These are phyloP conservation scores for Tetrapisispora arboricola DNA, from an alignment of 805 yeast genomes.

Conservation along the genomic window DNA sequence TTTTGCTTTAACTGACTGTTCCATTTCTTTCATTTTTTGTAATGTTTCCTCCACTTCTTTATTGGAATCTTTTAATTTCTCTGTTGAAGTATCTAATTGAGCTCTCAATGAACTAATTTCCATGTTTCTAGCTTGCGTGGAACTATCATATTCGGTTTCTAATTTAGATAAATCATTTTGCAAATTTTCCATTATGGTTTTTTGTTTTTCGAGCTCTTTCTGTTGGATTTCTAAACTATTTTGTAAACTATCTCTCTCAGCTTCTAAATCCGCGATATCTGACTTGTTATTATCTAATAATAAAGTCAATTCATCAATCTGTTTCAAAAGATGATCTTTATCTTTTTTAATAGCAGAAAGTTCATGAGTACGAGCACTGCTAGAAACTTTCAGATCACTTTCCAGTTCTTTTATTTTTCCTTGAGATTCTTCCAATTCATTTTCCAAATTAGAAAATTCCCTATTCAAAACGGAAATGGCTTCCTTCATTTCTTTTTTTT, in stretches of 20 bases:
- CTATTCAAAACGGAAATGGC: conserved; percentile 30
- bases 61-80: conserved; percentile 8
- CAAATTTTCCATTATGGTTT: conserved; percentile 23
- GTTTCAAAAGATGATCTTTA: conserved; percentile 11
- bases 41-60: conserved; percentile 18
- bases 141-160: conserved; percentile 10
- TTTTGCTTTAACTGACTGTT: conserved; percentile 15
- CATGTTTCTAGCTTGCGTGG: conserved; percentile 14
- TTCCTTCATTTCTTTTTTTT: conserved; percentile 26
- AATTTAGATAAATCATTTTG: conserved; percentile 4
- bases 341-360: conserved; percentile 11
- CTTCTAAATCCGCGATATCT: conserved; percentile 27
- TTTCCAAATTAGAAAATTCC: conserved; percentile 39
- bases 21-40: conserved; percentile 15
- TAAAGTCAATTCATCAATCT: conserved; percentile 33
- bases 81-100: conserved; percentile 18
- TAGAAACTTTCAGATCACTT: conserved; percentile 29
- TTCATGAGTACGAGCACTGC: conserved; percentile 33
- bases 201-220: conserved; percentile 19
- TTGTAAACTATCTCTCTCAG: conserved; percentile 29
- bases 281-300: conserved; percentile 29
- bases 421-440: conserved; percentile 41
- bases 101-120: conserved; percentile 24
- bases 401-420: conserved; percentile 36
- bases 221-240: conserved; percentile 16